Conservation (phyloP, 2,329 filamentous ascomycete genomes). For the Teratosphaeria epicoccoides region DNA sequence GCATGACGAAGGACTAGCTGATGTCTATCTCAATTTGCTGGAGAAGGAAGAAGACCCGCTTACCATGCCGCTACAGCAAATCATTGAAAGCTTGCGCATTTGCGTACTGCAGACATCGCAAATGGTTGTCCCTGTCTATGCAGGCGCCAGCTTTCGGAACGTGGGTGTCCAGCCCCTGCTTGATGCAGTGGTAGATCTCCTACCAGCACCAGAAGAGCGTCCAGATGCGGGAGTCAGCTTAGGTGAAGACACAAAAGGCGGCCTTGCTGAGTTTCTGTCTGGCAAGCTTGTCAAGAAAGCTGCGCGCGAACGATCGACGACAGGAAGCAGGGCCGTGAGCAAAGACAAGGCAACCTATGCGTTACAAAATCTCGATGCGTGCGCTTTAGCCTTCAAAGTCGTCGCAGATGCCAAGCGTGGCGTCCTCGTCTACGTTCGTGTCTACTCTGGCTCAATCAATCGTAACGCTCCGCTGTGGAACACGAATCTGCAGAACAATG, state of each 20-base stretch:
- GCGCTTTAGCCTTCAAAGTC: slow-evolving; percentile 79
- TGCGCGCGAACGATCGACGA: not conserved
- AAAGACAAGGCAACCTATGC: slow-evolving; percentile 31
- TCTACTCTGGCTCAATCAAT: slow-evolving; percentile 74
- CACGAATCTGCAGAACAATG: slow-evolving; percentile 67
- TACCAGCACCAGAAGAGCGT: slow-evolving; percentile 72
- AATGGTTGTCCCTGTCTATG: slow-evolving; percentile 73
- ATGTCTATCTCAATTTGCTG: slow-evolving; percentile 53
- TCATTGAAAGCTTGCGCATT: slow-evolving; percentile 64
- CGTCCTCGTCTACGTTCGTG: slow-evolving; percentile 80
- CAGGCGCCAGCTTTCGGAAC: slow-evolving; percentile 85
- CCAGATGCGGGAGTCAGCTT: slow-evolving; percentile 69
- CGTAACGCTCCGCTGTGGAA: slow-evolving; percentile 74
- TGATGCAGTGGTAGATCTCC: slow-evolving; percentile 76
- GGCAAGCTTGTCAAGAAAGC: slow-evolving; percentile 20
- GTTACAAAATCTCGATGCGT: slow-evolving; percentile 55
- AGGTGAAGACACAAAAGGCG: slow-evolving; percentile 41
- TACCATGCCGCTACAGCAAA: slow-evolving; percentile 52
- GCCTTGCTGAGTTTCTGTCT: slow-evolving; percentile 38
- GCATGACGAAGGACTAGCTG: slow-evolving; percentile 75
- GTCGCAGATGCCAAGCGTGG: slow-evolving; percentile 78
- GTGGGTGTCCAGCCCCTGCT: slow-evolving; percentile 88
- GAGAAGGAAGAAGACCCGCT: slow-evolving; percentile 64
- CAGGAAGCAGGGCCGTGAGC: slow-evolving; percentile 23
- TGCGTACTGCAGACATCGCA: slow-evolving; percentile 59